These are phyloP conservation scores for Falciphora oryzae DNA, from an alignment of 2,329 filamentous ascomycete genomes.

Conservation along the genomic window DNA sequence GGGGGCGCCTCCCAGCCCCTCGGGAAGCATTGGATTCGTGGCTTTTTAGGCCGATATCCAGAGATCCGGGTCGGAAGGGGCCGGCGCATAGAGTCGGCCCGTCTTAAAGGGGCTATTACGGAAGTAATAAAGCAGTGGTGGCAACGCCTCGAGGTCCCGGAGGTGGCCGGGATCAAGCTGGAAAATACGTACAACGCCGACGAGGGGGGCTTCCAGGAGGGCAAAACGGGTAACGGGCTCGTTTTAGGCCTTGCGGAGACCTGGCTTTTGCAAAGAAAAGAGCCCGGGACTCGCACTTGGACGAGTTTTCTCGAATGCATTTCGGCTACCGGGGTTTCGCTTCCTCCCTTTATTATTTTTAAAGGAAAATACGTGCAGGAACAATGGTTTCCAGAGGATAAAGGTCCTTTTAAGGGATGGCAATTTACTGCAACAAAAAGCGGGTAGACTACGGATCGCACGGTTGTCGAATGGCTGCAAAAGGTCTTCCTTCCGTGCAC, in stretches of 20 bases:
- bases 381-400: background rate
- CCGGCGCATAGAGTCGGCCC: no score
- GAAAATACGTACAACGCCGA: background rate
- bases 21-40: no score
- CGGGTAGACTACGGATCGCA: background rate
- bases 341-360: background rate
- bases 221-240: background rate
- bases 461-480: background rate
- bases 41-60: no score
- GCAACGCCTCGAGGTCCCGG: no score
- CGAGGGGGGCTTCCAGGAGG: background rate
- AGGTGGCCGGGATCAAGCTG: background rate
- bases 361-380: background rate
- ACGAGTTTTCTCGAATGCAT: no score
- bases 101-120: no score
- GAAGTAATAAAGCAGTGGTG: no score
- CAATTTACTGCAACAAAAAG: background rate
- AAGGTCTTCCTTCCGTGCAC: no score
- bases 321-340: background rate
- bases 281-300: no score
- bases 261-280: background rate
- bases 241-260: background rate
- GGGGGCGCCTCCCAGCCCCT: no score
- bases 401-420: background rate
- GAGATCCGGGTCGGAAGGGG: no score